Evolutionary conservation across 768 basidiomycete species (phyloP).

Genomic region (Porpolomopsis calyptriformis): DNA sequence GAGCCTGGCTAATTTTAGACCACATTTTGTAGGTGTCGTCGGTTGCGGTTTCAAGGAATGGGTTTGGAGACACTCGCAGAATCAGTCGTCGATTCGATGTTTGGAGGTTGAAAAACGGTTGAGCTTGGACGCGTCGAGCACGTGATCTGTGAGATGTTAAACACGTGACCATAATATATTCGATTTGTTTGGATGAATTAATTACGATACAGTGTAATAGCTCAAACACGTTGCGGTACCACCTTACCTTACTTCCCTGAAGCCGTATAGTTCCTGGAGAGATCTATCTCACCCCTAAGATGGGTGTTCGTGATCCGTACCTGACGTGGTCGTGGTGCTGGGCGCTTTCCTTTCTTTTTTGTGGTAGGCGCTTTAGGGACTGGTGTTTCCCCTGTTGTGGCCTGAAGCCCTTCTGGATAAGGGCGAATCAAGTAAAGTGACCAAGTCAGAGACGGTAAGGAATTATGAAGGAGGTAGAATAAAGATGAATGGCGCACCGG

Average conservation of each 20-base stretch:
- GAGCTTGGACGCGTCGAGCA: too few species aligned
- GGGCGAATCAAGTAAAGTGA: background rate
- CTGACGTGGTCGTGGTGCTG: conserved; percentile 61
- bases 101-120: too few species aligned
- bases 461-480: background rate
- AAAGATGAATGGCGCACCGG: conserved; percentile 34
- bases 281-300: conserved; percentile 76
- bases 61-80: too few species aligned
- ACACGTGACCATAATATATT: too few species aligned
- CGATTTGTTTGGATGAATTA: too few species aligned
- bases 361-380: conserved; percentile 43
- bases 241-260: conserved; percentile 22
- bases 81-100: too few species aligned
- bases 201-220: too few species aligned
- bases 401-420: conserved; percentile 65
- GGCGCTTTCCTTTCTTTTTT: conserved; percentile 79
- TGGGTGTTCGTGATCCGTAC: conserved; percentile 84
- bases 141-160: background rate
- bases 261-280: conserved; percentile 58
- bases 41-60: too few species aligned
- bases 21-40: conserved; percentile 32
- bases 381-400: conserved; percentile 54
- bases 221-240: background rate
- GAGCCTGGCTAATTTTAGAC: conserved; percentile 49
- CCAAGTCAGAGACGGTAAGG: background rate